These are phyloP conservation scores for Trichoderma afroharzianum DNA, from an alignment of 2,329 filamentous ascomycete genomes.

Conservation along the genomic window DNA sequence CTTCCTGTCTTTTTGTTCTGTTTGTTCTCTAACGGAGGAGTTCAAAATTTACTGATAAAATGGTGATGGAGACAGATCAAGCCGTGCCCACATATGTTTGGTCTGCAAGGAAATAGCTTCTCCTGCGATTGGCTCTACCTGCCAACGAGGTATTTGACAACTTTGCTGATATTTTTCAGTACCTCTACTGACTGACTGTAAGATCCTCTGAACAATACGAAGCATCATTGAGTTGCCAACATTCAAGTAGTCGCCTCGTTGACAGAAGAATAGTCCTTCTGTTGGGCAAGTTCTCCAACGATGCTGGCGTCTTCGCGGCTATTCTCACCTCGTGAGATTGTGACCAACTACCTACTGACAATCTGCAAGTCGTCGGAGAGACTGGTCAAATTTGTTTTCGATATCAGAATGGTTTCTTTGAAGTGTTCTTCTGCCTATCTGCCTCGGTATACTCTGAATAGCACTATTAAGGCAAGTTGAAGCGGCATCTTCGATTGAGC, in stretches of 20 bases:
- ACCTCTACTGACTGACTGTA: not conserved
- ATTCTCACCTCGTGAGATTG: not conserved
- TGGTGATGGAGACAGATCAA: not conserved
- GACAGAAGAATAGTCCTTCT: not conserved
- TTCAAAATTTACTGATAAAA: not conserved
- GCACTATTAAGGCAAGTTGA: not conserved
- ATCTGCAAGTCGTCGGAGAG: not conserved
- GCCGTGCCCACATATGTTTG: not conserved
- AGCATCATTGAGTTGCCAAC: not conserved
- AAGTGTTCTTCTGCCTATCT: not conserved
- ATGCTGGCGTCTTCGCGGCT: not conserved
- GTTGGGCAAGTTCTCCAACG: not conserved
- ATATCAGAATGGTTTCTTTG: not conserved
- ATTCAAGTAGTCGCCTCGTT: not conserved
- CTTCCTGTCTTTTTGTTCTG: not conserved
- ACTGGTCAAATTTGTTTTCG: not conserved
- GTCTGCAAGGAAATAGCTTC: not conserved
- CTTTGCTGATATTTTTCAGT: not conserved
- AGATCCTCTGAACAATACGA: not conserved
- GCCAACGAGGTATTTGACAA: not conserved
- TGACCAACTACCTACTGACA: not conserved
- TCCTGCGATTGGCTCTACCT: not conserved
- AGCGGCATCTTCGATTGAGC: not conserved
- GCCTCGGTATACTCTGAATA: not conserved
- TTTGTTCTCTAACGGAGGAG: not conserved